Percentiles rank a stretch among this genome's conserved stretches.
Evolutionary conservation across 2,329 filamentous ascomycete genomes (phyloP).

Genomic region (Gliomastix tumulicola): DNA sequence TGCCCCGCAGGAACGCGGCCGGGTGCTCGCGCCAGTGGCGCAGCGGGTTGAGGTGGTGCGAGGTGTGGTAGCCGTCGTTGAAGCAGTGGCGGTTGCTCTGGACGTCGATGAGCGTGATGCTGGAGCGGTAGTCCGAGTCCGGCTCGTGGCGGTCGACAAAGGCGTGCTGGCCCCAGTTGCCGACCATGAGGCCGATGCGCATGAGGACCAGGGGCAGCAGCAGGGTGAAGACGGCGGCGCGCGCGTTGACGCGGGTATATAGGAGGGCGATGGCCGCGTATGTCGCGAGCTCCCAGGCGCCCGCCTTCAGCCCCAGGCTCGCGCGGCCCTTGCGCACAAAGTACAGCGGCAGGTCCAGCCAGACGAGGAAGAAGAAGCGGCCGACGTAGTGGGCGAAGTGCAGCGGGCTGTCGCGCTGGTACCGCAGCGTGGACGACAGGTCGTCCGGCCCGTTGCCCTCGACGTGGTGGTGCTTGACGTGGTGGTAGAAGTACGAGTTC

Average conservation of each 20-base stretch:
- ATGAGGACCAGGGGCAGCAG: constrained; percentile 60
- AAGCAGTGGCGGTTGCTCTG: constrained; percentile 77
- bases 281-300: constrained; percentile 53
- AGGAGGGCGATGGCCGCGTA: constrained; percentile 32
- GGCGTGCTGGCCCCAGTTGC: constrained; percentile 81
- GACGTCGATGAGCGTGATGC: constrained; percentile 74
- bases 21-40: constrained; percentile 81
- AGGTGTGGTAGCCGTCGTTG: constrained; percentile 79
- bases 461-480: constrained; percentile 76
- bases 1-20: constrained; percentile 62
- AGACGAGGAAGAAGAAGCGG: constrained; percentile 67
- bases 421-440: constrained; percentile 68
- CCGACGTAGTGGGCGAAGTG: constrained; percentile 68
- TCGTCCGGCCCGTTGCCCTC: constrained; percentile 75
- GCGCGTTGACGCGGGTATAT: constrained; percentile 35
- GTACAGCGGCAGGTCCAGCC: constrained; percentile 69
- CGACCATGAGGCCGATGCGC: constrained; percentile 68
- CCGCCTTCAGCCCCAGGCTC: constrained; percentile 44
- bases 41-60: constrained; percentile 70
- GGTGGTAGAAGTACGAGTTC: constrained; percentile 81
- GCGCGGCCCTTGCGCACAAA: constrained; percentile 59
- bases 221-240: constrained; percentile 57
- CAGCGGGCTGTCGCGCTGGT: constrained; percentile 61
- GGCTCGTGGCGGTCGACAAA: constrained; percentile 71
- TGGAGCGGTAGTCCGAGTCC: constrained; percentile 70